These are phyloP conservation scores for Maudiozyma barnettii DNA, from an alignment of 805 yeast genomes.

Conservation along the genomic window DNA sequence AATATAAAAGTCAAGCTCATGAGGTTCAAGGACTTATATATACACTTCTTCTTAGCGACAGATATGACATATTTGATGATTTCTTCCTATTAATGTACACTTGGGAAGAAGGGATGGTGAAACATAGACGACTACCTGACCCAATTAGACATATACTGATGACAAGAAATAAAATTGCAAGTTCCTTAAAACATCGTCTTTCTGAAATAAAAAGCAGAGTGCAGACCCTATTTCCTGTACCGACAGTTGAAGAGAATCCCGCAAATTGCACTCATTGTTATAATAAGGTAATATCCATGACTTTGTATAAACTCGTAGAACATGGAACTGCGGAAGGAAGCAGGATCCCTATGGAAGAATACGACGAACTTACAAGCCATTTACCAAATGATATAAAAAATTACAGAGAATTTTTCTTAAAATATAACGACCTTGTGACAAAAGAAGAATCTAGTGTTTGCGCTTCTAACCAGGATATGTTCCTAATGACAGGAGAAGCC, in stretches of 20 bases:
- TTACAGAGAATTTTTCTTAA: slow-evolving; percentile 48
- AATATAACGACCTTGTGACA: slow-evolving; percentile 67
- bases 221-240: slow-evolving; percentile 33
- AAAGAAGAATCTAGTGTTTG: slow-evolving; percentile 59
- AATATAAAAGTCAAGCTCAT: slow-evolving; percentile 51
- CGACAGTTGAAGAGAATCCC: slow-evolving; percentile 29
- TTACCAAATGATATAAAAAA: slow-evolving; percentile 27
- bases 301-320: slow-evolving; percentile 49
- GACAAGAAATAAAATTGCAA: slow-evolving; percentile 61
- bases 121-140: slow-evolving; percentile 41
- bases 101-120: slow-evolving; percentile 43
- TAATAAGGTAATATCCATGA: slow-evolving; percentile 52
- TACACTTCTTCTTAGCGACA: slow-evolving; percentile 65
- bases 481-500: slow-evolving; percentile 42
- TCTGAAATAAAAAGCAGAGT: slow-evolving; percentile 9
- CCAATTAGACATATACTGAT: slow-evolving; percentile 64
- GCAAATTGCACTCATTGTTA: slow-evolving; percentile 51
- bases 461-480: slow-evolving; percentile 48
- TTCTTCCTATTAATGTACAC: slow-evolving; percentile 70
- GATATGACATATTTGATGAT: slow-evolving; percentile 60
- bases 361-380: slow-evolving; percentile 42
- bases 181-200: slow-evolving; percentile 39
- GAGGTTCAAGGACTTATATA: slow-evolving; percentile 82
- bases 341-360: slow-evolving; percentile 43
- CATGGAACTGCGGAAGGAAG: slow-evolving; percentile 45